Percentiles rank a stretch among this genome's conserved stretches.
phyloP scores from a whole-genome alignment of 2,329 filamentous ascomycete species.

The Aspergillus spinulosporus region DNA sequence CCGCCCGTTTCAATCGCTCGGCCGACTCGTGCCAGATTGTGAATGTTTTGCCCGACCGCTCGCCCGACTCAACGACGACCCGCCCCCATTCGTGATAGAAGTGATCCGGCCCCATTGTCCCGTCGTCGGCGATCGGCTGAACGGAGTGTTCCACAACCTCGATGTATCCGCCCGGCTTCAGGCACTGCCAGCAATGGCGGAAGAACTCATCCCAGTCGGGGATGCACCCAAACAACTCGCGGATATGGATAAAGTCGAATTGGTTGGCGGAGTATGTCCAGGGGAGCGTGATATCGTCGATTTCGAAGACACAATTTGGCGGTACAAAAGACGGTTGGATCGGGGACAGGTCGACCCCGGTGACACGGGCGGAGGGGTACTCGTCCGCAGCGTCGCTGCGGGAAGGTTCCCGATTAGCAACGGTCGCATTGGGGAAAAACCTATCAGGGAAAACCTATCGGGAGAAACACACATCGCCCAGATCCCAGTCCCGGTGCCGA shows the following conservation, averaged over 20 bases:
- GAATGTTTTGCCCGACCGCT: constrained; percentile 31
- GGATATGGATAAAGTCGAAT: constrained; percentile 51
- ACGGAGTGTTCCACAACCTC: constrained; percentile 44
- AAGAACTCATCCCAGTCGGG: constrained; percentile 50
- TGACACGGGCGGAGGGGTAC: constrained; percentile 44
- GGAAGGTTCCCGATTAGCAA: background rate
- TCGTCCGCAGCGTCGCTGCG: constrained; percentile 36
- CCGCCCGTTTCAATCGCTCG: constrained; percentile 24
- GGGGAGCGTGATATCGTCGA: constrained; percentile 42
- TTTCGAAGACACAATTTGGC: constrained; percentile 49
- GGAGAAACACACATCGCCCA: constrained; percentile 25
- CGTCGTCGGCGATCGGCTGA: constrained; percentile 24
- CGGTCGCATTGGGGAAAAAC: background rate
- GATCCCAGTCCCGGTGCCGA: constrained; percentile 28
- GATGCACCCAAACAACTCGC: constrained; percentile 49
- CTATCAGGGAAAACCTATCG: no score
- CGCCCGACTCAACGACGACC: constrained; percentile 20
- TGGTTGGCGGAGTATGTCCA: constrained; percentile 42
- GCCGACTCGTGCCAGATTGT: constrained; percentile 31
- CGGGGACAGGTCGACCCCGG: constrained; percentile 51
- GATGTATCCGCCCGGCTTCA: constrained; percentile 39
- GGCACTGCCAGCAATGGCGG: constrained; percentile 20
- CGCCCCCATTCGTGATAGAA: constrained; percentile 24
- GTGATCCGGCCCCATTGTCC: constrained; percentile 18
- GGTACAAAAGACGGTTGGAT: constrained; percentile 52